Percentiles rank a stretch among this genome's conserved stretches.
Conservation (phyloP, 2,329 filamentous ascomycete genomes). For the Volutella citrinella region DNA sequence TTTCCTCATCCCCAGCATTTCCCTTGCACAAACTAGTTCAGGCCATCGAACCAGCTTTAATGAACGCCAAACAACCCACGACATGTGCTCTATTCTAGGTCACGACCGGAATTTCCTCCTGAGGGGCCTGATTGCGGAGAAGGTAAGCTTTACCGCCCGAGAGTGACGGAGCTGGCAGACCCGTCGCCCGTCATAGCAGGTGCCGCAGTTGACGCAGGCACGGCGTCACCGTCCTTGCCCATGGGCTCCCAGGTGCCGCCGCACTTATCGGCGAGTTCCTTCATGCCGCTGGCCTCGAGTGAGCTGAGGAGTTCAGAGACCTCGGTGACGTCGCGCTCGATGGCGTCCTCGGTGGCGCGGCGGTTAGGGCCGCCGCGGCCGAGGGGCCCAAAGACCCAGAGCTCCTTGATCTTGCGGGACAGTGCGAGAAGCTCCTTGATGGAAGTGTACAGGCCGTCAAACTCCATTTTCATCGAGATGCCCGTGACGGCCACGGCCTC, state of each 20-base stretch:
- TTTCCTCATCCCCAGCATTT: too few relatives aligned
- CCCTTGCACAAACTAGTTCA: too few relatives aligned
- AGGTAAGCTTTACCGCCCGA: too few relatives aligned
- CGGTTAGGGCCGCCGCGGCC: slow-evolving; percentile 35
- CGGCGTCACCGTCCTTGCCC: too few relatives aligned
- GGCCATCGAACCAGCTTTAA: too few relatives aligned
- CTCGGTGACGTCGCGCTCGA: slow-evolving; percentile 34
- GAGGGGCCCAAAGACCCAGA: slow-evolving; percentile 43
- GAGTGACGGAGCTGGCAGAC: too few relatives aligned
- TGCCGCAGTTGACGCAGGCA: too few relatives aligned
- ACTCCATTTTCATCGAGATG: slow-evolving; percentile 44
- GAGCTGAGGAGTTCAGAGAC: slow-evolving; percentile 33
- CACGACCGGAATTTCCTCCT: too few relatives aligned
- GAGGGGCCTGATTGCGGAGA: too few relatives aligned
- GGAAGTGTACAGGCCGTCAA: slow-evolving; percentile 41
- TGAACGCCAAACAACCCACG: too few relatives aligned
- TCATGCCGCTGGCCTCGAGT: slow-evolving; percentile 34
- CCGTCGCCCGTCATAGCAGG: too few relatives aligned
- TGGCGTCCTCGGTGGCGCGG: slow-evolving; percentile 33
- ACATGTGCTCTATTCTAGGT: too few relatives aligned
- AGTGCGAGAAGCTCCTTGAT: slow-evolving; percentile 44
- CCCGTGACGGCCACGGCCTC: slow-evolving; percentile 41
- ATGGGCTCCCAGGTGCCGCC: slow-evolving; percentile 37
- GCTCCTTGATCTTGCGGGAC: slow-evolving; percentile 43
- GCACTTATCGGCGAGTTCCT: slow-evolving; percentile 29